These are phyloP conservation scores for Zoysia pacifica DNA, from an alignment of 176 grass and related monocot species.

Conservation along the genomic window DNA sequence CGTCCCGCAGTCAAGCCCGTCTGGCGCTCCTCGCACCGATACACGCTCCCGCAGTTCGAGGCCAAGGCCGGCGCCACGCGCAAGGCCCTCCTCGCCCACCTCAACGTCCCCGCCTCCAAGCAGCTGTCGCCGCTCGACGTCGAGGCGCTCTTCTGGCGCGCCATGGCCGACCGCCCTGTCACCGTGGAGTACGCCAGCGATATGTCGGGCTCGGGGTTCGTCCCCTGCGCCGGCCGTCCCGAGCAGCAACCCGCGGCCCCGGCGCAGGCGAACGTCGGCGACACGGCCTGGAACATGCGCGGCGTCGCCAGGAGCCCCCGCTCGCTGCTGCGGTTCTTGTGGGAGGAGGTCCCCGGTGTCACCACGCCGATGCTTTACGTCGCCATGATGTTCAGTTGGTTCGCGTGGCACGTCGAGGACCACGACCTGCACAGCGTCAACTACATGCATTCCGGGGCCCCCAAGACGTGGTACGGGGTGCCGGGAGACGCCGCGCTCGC, in stretches of 20 bases:
- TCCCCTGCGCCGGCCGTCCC: not conserved
- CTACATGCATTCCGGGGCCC: constrained; percentile 80
- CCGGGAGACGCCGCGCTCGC: constrained; percentile 77
- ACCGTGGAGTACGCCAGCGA: constrained; percentile 84
- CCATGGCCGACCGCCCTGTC: constrained; percentile 59
- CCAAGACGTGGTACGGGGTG: constrained; percentile 90
- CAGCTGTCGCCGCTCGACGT: constrained; percentile 64
- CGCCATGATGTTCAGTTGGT: constrained; percentile 93
- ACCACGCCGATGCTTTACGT: constrained; percentile 90
- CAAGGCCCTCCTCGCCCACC: constrained; percentile 42
- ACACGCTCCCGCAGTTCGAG: constrained; percentile 87
- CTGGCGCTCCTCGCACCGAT: constrained; percentile 60
- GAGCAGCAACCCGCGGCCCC: constrained; percentile 13
- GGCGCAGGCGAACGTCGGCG: constrained; percentile 54
- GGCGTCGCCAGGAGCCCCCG: constrained; percentile 54
- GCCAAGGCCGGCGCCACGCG: constrained; percentile 45
- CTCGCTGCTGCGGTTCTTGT: constrained; percentile 69
- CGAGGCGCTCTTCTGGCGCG: constrained; percentile 92
- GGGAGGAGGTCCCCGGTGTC: constrained; percentile 83
- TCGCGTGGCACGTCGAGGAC: constrained; percentile 96
- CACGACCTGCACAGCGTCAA: constrained; percentile 92
- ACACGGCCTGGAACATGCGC: constrained; percentile 91
- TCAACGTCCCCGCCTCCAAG: constrained; percentile 34
- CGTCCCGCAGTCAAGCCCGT: constrained; percentile 65
- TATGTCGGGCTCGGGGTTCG: constrained; percentile 80